Evolutionary conservation across 257 asterid species (phyloP), one percentile per base, ranked within the genome.

Genomic region (Eucommia ulmoides): DNA sequence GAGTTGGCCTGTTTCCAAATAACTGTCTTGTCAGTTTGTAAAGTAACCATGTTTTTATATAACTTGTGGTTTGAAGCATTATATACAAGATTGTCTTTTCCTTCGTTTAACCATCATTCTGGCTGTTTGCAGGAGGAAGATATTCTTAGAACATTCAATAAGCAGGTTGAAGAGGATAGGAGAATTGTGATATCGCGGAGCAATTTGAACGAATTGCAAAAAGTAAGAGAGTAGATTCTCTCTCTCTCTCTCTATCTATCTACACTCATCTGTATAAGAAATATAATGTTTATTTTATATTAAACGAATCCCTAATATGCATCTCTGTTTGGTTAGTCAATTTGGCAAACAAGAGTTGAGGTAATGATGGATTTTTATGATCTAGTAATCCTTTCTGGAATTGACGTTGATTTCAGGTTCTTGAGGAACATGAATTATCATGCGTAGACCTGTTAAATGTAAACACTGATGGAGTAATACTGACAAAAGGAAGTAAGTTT

Each of bases 81-180:
- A n/a, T n/a, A n/a, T n/a, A n/a, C n/a, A n/a, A n/a, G n/a, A n/a
- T n/a, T n/a, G n/a, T n/a, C n/a, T n/a, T n/a, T n/a, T n/a, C n/a
- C n/a, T n/a, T n/a, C n/a, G n/a, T n/a, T n/a, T n/a, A n/a, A n/a
- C n/a, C n/a, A n/a, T n/a, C n/a, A n/a, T n/a, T n/a, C n/a, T n/a
- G n/a, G n/a, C 64, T 63, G 54, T 61, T 65, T 66, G 53, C 84
- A 89, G 98, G 98, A 85, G 68, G 98, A 89, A 64, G 98, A 85
- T 68, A 64, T 66, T 33, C 78, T 77, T 66, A 78, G 68, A 68
- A 75, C 82, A 69, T 83, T 85, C 74, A 80, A 66, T 73, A 83
- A 85, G 50, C 98, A 89, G 77, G 80, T 89, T 64, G 93, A 82
- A 73, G 98, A 89, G 65, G 98, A 89, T 68, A 71, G 82, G 69